Conservation (phyloP, 2,329 filamentous ascomycete species). For the Plectosphaerella plurivora region DNA sequence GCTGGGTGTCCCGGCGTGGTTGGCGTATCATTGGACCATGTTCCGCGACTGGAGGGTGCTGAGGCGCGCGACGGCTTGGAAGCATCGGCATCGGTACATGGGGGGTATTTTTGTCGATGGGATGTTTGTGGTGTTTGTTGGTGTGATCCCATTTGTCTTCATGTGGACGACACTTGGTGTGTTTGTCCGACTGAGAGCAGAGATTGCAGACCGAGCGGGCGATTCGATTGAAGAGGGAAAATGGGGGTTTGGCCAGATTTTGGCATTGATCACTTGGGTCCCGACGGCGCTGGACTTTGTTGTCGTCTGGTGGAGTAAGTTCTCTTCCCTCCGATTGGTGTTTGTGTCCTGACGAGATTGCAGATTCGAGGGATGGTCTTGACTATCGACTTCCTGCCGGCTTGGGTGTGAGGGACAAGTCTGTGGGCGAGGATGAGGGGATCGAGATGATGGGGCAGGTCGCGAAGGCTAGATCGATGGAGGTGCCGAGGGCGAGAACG, state of each 20-base stretch:
- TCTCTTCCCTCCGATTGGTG: not conserved
- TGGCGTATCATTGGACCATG: not conserved
- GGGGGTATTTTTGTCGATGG: not conserved
- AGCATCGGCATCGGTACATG: not conserved
- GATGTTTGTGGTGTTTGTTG: not conserved
- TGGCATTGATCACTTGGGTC: not conserved
- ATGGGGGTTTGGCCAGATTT: not conserved
- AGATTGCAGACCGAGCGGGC: not conserved
- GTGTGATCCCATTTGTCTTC: not conserved
- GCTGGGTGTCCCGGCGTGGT: not conserved
- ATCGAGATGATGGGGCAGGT: not conserved
- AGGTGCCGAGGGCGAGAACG: not conserved
- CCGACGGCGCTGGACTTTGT: not conserved
- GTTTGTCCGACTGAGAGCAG: not conserved
- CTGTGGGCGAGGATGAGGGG: not conserved
- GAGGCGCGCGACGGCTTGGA: not conserved
- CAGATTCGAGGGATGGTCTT: not conserved
- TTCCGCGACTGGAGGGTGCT: not conserved
- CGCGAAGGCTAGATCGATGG: not conserved
- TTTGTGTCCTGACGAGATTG: not conserved
- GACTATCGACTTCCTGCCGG: not conserved
- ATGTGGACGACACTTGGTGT: not conserved
- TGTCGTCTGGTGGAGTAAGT: not conserved
- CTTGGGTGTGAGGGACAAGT: not conserved
- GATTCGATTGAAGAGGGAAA: not conserved